Base-by-base conservation (phyloP, 495 filamentous ascomycete species). In the Chaetomium fimeti region DNA sequence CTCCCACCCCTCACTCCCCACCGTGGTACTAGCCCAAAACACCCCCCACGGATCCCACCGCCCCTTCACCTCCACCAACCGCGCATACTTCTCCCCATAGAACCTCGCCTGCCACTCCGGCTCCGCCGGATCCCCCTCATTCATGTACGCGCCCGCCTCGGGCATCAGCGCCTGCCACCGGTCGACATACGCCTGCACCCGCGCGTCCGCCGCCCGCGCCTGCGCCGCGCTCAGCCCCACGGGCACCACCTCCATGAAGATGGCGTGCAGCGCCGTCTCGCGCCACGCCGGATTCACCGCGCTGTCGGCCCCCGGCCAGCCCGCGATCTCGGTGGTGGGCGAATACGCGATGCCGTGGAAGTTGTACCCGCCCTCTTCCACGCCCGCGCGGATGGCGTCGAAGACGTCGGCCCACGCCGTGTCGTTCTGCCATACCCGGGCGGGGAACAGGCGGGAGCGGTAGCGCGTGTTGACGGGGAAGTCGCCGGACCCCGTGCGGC, bases 211-310 rank as follows among this genome's bases (percentile, higher is more conserved):
- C 43, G 25, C 65, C 29, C 56, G 53, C 49, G 72, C 75, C 52
- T 75, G 65, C 5, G 25, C 36, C 25, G 77, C 63, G n/a, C 67
- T 68, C 22, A 75, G 28, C 13, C 71, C 69, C 20, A 22, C 66
- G 22, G 15, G 67, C 51, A 73, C 64, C 22, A 59, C 53, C 42
- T 75, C 74, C 72, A 78, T 77, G 4, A 78, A 61, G 66, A 82
- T 82, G 20, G 76, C 80, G 65, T 86, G 84, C 76, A 86, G 76
- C 9, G 82, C 76, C 15, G 81, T 77, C 0, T 76, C 62, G 11
- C 85, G 78, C 78, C 80, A 86, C 8, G 84, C 84, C 0, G 83
- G 84, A 71, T 83, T 83, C 5, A 83, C 81, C 1, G 82, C 74
- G 66, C 73, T 81, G 11, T 77, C 69, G 25, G 71, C 63, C 48